These are phyloP conservation scores for Fusarium transvaalense DNA, from an alignment of 2,329 filamentous ascomycete genomes.

Conservation along the genomic window DNA sequence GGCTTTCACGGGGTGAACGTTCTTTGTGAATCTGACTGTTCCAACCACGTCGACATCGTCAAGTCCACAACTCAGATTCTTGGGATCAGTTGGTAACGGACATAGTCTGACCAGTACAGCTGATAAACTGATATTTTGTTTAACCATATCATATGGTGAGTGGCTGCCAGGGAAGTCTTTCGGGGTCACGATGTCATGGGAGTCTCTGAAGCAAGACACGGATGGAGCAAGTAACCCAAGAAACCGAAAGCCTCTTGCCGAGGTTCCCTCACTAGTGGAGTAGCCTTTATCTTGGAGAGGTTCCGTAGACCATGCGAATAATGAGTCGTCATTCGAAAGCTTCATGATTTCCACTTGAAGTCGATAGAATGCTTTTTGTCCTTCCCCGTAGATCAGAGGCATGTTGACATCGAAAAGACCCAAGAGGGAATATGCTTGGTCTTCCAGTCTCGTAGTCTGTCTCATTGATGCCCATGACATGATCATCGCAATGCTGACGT, in stretches of 20 bases:
- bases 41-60: conserved; percentile 20
- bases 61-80: not conserved
- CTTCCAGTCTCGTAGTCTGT: conserved; percentile 14
- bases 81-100: conserved; percentile 4
- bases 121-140: conserved; percentile 13
- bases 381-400: conserved; percentile 24
- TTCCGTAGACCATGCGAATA: conserved; percentile 25
- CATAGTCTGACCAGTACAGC: conserved; percentile 8
- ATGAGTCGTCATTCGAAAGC: conserved; percentile 15
- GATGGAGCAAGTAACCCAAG: conserved; percentile 10
- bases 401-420: conserved; percentile 26
- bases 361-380: conserved; percentile 15
- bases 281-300: conserved; percentile 8
- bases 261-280: not conserved
- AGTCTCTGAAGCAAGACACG: conserved; percentile 14
- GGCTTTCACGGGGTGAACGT: conserved; percentile 4
- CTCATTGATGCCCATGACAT: conserved; percentile 26
- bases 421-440: conserved; percentile 24
- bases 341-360: conserved; percentile 31
- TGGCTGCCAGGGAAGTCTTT: not conserved
- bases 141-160: conserved; percentile 9
- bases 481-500: conserved; percentile 20
- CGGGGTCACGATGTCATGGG: conserved; percentile 6
- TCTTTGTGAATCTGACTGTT: conserved; percentile 6
- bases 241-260: conserved; percentile 1